Percentiles rank a stretch among this genome's conserved stretches.
phyloP scores from a whole-genome alignment of 495 filamentous ascomycete species.

The Penicillium robsamsonii region DNA sequence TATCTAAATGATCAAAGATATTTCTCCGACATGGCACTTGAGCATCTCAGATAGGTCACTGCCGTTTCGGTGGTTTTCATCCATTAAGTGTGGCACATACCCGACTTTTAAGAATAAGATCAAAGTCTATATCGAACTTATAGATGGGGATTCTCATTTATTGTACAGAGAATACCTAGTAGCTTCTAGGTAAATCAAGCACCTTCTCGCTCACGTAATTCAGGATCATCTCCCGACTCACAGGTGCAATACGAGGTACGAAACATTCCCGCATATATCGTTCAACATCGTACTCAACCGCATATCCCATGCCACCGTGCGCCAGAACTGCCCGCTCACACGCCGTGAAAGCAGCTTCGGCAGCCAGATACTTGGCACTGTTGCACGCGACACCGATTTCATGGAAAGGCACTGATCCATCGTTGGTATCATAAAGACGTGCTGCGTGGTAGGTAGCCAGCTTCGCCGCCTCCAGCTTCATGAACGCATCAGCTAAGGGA shows the following conservation, averaged over 20 bases:
- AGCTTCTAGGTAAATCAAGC: constrained; percentile 52
- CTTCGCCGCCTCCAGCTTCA: constrained; percentile 79
- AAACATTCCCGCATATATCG: constrained; percentile 71
- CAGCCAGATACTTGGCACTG: constrained; percentile 74
- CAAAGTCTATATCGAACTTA: too few relatives aligned
- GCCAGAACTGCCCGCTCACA: constrained; percentile 68
- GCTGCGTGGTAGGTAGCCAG: constrained; percentile 76
- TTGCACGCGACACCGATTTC: constrained; percentile 72
- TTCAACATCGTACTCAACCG: constrained; percentile 76
- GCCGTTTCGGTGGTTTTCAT: too few relatives aligned
- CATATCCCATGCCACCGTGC: constrained; percentile 77
- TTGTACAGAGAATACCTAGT: constrained; percentile 29
- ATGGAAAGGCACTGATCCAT: constrained; percentile 55
- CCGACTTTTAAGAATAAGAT: too few relatives aligned
- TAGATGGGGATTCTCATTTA: too few relatives aligned
- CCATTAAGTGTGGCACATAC: too few relatives aligned
- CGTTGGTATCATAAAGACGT: constrained; percentile 63
- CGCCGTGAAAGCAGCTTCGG: constrained; percentile 72
- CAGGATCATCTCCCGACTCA: constrained; percentile 77
- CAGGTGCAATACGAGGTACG: constrained; percentile 72
- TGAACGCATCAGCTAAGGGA: constrained; percentile 70
- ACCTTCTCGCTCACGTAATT: constrained; percentile 77
- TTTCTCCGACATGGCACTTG: too few relatives aligned
- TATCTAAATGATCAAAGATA: too few relatives aligned
- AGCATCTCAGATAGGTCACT: too few relatives aligned